phyloP scores from a whole-genome alignment of 371 early-diverging fungal species.

The Choanephora cucurbitarum region DNA sequence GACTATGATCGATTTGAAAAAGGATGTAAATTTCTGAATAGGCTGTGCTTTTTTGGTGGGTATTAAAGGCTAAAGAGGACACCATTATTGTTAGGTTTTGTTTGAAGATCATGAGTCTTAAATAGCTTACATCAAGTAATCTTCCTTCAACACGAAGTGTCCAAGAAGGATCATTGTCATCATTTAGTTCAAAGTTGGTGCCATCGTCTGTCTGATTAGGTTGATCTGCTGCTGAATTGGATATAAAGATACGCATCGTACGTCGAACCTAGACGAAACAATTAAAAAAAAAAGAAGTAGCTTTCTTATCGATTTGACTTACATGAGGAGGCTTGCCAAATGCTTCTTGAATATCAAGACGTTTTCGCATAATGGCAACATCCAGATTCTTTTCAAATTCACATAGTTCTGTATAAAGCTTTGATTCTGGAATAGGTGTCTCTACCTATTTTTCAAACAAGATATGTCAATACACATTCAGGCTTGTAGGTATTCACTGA shows the following conservation, averaged over 20 bases:
- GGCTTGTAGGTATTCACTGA: not conserved
- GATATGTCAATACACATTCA: not conserved
- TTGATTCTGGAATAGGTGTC: conserved; percentile 88
- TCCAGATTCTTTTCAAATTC: conserved; percentile 89
- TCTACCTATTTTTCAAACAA: too few relatives aligned
- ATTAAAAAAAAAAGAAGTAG: not conserved
- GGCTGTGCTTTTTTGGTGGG: conserved; percentile 64
- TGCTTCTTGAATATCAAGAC: conserved; percentile 86
- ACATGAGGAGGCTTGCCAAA: conserved; percentile 75
- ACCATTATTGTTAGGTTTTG: not conserved
- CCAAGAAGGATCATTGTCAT: conserved; percentile 81
- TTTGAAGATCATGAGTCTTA: not conserved
- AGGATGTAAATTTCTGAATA: conserved; percentile 83
- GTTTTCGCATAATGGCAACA: conserved; percentile 83
- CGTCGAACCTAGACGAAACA: conserved; percentile 61
- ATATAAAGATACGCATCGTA: conserved; percentile 86
- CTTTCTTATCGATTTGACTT: too few relatives aligned
- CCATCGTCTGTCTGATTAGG: conserved; percentile 44
- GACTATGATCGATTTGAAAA: conserved; percentile 80
- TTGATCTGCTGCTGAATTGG: conserved; percentile 86
- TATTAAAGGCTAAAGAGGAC: conserved; percentile 47
- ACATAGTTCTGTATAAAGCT: conserved; percentile 80
- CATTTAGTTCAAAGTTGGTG: conserved; percentile 48
- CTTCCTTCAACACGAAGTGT: conserved; percentile 91
- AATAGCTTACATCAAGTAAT: conserved; percentile 76